A percentile compares a stretch with the other conserved stretches of the same genome.
These are phyloP conservation scores for Beauveria rudraprayagi DNA, from an alignment of 2,329 filamentous ascomycete genomes.

Conservation along the genomic window DNA sequence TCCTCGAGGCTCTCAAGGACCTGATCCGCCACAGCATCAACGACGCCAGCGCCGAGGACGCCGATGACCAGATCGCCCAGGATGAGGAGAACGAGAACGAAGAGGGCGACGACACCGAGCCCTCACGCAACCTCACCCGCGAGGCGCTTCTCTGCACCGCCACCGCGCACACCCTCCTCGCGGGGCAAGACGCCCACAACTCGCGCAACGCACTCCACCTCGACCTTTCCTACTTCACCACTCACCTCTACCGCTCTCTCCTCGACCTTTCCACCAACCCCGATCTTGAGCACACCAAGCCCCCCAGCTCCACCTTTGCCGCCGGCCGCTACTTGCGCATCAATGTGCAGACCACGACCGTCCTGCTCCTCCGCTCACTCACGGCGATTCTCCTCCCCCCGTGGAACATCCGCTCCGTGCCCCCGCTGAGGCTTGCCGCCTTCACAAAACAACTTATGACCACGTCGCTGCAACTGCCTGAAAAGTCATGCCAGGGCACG, in stretches of 20 bases:
- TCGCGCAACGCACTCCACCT: conserved; percentile 74
- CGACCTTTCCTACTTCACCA: conserved; percentile 91
- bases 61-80: conserved; percentile 37
- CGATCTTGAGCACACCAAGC: conserved; percentile 69
- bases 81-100: conserved; percentile 34
- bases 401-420: conserved; percentile 64
- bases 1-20: conserved; percentile 90
- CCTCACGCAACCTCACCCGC: conserved; percentile 65
- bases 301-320: conserved; percentile 30
- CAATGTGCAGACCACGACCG: conserved; percentile 91
- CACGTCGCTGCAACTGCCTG: conserved; percentile 73
- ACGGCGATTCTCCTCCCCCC: conserved; percentile 72
- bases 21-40: conserved; percentile 70
- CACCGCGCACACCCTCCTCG: conserved; percentile 91
- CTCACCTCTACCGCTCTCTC: conserved; percentile 82
- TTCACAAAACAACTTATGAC: conserved; percentile 90
- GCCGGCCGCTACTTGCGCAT: conserved; percentile 51
- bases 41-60: conserved; percentile 37
- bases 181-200: conserved; percentile 86
- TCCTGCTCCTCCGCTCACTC: conserved; percentile 81
- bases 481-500: conserved; percentile 78
- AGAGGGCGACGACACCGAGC: conserved; percentile 31
- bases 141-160: conserved; percentile 90
- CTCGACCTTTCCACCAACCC: conserved; percentile 71
- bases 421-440: conserved; percentile 77